Evolutionary conservation across 1,284 basidiomycete genomes (phyloP).

Genomic region (Apiotrichum akiyoshidainum): DNA sequence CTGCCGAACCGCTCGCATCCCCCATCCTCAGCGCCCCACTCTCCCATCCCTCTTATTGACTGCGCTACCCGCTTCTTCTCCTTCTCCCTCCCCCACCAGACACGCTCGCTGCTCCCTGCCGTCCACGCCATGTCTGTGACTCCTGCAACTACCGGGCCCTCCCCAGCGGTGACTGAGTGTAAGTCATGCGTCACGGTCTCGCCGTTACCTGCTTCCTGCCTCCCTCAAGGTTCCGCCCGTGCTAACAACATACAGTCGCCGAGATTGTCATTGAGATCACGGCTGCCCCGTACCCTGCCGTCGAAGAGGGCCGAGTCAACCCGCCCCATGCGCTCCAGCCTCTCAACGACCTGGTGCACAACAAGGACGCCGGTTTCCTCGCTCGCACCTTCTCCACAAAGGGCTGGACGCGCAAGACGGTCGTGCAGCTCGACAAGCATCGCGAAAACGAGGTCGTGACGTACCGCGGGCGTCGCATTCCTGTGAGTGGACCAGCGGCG

Average conservation of each 20-base stretch:
- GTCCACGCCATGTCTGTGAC: too few species aligned
- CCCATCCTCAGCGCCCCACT: too few species aligned
- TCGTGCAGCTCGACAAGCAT: neutral
- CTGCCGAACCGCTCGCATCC: too few species aligned
- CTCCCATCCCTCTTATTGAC: too few species aligned
- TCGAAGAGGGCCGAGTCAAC: neutral
- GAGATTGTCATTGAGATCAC: constrained; percentile 2
- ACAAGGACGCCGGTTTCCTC: constrained; percentile 2
- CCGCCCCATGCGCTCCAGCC: neutral
- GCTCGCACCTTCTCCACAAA: constrained; percentile 1
- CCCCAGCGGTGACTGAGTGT: too few species aligned
- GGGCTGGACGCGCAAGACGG: neutral
- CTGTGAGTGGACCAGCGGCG: neutral
- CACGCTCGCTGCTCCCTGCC: too few species aligned
- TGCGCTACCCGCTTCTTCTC: too few species aligned
- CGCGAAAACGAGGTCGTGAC: neutral
- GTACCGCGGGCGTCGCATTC: constrained; percentile 1
- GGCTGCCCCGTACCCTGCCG: neutral
- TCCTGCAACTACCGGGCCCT: too few species aligned
- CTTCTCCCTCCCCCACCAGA: too few species aligned
- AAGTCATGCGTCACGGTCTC: too few species aligned
- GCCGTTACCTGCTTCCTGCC: too few species aligned
- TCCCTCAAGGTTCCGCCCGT: neutral
- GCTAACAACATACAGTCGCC: neutral
- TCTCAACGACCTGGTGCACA: neutral